phyloP scores from a whole-genome alignment of 179 eudicot genomes.

The Patellifolia procumbens region DNA sequence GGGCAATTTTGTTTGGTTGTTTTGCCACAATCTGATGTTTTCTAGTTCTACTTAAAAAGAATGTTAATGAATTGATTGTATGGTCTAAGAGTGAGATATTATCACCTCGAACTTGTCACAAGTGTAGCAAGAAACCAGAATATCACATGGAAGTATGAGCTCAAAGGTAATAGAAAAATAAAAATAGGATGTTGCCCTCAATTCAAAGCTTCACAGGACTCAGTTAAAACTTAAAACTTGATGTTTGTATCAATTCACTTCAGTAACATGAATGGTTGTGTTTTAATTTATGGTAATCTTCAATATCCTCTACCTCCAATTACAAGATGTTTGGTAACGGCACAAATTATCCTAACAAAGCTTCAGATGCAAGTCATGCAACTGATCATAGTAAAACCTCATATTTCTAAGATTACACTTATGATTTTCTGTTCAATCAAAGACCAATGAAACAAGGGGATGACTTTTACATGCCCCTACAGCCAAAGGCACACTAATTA shows the following conservation, averaged over 20 bases:
- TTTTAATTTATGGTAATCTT: neutral
- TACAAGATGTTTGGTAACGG: neutral
- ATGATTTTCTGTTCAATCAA: neutral
- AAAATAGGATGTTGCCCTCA: neutral
- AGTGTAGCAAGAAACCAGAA: neutral
- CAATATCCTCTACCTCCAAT: neutral
- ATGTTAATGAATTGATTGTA: conserved; percentile 66
- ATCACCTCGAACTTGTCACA: conserved; percentile 79
- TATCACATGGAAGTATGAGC: neutral
- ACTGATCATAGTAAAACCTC: neutral
- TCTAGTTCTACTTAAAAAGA: conserved; percentile 56
- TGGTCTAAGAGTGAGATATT: conserved; percentile 58
- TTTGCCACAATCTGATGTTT: conserved; percentile 35
- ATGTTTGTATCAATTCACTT: neutral
- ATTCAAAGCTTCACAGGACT: neutral
- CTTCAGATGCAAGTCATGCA: neutral
- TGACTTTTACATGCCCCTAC: neutral
- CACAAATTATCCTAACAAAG: neutral
- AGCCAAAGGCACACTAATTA: no score
- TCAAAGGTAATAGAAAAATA: neutral
- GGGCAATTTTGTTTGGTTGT: conserved; percentile 47
- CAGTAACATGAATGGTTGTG: neutral
- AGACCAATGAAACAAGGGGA: neutral
- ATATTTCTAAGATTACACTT: neutral
- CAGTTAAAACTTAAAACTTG: neutral